Conservation (phyloP, 2,329 filamentous ascomycete genomes). For the Monilinia polystroma region DNA sequence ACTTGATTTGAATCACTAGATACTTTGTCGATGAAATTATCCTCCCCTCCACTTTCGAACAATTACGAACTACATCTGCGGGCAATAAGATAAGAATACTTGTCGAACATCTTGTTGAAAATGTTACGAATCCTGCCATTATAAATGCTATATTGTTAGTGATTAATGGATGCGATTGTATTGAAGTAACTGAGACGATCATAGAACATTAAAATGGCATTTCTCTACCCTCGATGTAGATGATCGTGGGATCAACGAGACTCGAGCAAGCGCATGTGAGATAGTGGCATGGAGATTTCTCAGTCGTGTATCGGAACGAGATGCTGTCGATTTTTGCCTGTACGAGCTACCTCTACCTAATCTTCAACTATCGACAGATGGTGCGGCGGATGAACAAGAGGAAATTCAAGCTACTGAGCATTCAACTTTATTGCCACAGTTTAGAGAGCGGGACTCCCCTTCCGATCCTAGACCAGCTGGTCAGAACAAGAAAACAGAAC, state of each 20-base stretch:
- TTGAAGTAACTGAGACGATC: conserved; percentile 16
- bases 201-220: conserved; percentile 73
- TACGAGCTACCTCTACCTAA: conserved; percentile 60
- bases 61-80: conserved; percentile 65
- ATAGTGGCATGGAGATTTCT: conserved; percentile 80
- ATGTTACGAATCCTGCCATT: conserved; percentile 66
- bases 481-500: conserved; percentile 32
- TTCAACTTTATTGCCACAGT: conserved; percentile 37
- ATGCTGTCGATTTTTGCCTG: conserved; percentile 72
- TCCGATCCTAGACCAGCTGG: conserved; percentile 27
- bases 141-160: conserved; percentile 73
- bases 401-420: conserved; percentile 31
- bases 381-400: conserved; percentile 7
- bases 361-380: conserved; percentile 14
- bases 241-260: conserved; percentile 63
- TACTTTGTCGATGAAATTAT: conserved; percentile 63
- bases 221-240: conserved; percentile 61
- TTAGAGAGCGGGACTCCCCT: conserved; percentile 28
- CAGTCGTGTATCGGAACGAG: conserved; percentile 66
- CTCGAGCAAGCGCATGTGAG: conserved; percentile 72
- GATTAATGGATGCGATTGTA: neutral
- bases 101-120: conserved; percentile 61
- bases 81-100: conserved; percentile 58
- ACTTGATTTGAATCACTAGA: conserved; percentile 43
- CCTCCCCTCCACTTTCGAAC: conserved; percentile 69